A percentile compares a stretch with the other conserved stretches of the same genome.
These are phyloP conservation scores for Taiozyma onychis DNA, from an alignment of 1,139 yeast genomes.

Conservation along the genomic window DNA sequence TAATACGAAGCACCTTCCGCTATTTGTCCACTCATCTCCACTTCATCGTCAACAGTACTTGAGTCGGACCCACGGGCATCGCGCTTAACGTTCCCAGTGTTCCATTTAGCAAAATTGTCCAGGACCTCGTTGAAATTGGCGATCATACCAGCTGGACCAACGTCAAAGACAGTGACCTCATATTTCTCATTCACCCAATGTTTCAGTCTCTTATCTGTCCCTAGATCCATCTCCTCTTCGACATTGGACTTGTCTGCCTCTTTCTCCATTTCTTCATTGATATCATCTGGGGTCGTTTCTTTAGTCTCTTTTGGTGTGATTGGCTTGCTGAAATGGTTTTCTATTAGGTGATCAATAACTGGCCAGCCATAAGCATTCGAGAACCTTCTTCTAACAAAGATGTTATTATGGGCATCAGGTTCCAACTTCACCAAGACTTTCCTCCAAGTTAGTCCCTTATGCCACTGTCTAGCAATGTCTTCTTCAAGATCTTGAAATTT, in stretches of 20 bases:
- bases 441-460: slow-evolving; percentile 79
- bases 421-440: slow-evolving; percentile 80
- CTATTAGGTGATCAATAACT: slow-evolving; percentile 75
- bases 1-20: slow-evolving; percentile 1
- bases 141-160: slow-evolving; percentile 68
- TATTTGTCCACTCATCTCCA: background rate
- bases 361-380: slow-evolving; percentile 98
- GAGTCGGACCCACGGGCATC: background rate
- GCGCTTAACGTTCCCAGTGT: background rate
- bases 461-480: slow-evolving; percentile 75
- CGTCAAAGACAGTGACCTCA: slow-evolving; percentile 50
- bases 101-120: slow-evolving; percentile 26
- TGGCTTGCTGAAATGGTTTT: slow-evolving; percentile 46
- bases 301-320: background rate
- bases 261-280: background rate
- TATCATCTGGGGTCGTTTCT: background rate
- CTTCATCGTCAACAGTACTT: background rate
- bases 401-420: slow-evolving; percentile 96
- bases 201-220: slow-evolving; percentile 3
- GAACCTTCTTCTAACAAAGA: slow-evolving; percentile 82
- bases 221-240: slow-evolving; percentile 13
- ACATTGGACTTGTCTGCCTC: slow-evolving; percentile 1
- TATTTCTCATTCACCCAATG: slow-evolving; percentile 48
- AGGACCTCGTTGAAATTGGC: slow-evolving; percentile 52
- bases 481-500: slow-evolving; percentile 48